Evolutionary conservation across 345 rosid genomes (phyloP).

Genomic region (Eucalyptus lansdowneana): DNA sequence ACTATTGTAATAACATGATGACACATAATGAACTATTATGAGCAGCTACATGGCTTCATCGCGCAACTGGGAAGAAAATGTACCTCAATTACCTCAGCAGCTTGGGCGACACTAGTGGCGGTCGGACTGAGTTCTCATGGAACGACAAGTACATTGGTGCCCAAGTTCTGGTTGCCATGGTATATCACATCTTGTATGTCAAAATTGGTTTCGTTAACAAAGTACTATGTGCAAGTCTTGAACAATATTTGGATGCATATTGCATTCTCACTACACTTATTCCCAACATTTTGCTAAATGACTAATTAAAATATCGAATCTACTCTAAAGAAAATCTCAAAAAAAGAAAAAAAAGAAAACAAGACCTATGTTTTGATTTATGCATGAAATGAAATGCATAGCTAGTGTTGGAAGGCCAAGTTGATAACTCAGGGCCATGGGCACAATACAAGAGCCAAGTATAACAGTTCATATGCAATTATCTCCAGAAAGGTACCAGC

Average conservation of each 20-base stretch:
- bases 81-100: constrained; percentile 2
- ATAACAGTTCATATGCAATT: constrained; percentile 31
- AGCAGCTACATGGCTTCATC: constrained; percentile 31
- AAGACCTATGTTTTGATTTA: not conserved
- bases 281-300: not conserved
- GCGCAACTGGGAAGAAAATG: not conserved
- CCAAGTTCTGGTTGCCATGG: constrained; percentile 26
- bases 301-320: not conserved
- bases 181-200: not conserved
- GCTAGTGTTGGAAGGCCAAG: constrained; percentile 12
- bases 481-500: constrained; percentile 19
- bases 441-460: constrained; percentile 20
- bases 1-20: not conserved
- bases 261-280: not conserved
- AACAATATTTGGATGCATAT: not conserved
- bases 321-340: not conserved
- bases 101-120: not conserved
- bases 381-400: not conserved
- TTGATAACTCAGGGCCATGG: not conserved
- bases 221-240: not conserved
- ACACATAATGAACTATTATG: constrained; percentile 15
- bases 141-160: constrained; percentile 19
- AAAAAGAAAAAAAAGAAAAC: not conserved
- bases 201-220: not conserved
- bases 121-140: constrained; percentile 10